A percentile compares a stretch with the other conserved stretches of the same genome.
These are phyloP conservation scores for Pisolithus tinctorius DNA, from an alignment of 768 basidiomycete species.

Conservation along the genomic window DNA sequence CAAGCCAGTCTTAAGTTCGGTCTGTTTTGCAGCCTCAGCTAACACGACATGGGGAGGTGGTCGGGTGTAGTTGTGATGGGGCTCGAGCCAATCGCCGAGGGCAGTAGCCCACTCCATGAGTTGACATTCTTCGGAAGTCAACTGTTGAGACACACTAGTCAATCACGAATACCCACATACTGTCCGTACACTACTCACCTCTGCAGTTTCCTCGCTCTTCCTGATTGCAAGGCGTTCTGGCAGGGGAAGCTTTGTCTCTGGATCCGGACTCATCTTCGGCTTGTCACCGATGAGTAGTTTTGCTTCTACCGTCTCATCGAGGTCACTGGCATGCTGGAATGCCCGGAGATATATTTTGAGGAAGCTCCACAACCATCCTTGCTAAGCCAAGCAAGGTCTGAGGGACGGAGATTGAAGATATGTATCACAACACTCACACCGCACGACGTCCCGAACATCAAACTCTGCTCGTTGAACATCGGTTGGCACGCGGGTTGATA, in stretches of 20 bases:
- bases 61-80: constrained; percentile 67
- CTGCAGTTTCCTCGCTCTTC: constrained; percentile 44
- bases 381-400: constrained; percentile 30
- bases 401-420: background rate
- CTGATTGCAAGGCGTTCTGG: constrained; percentile 50
- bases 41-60: constrained; percentile 65
- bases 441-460: constrained; percentile 55
- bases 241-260: constrained; percentile 44
- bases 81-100: constrained; percentile 69
- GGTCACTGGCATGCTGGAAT: constrained; percentile 72
- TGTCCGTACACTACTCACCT: constrained; percentile 32
- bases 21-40: constrained; percentile 69
- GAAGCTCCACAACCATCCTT: constrained; percentile 66
- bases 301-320: constrained; percentile 76
- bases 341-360: constrained; percentile 73
- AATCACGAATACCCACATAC: background rate
- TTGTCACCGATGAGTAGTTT: constrained; percentile 77
- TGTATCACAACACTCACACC: constrained; percentile 41
- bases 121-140: constrained; percentile 56
- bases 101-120: constrained; percentile 55
- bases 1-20: constrained; percentile 62
- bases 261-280: constrained; percentile 54
- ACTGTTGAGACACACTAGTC: constrained; percentile 31
- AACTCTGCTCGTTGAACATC: constrained; percentile 60
- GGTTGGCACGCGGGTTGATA: constrained; percentile 58